Percentiles rank a stretch among this genome's conserved stretches.
Evolutionary conservation across 192 early-diverging fungal genomes (phyloP).

Genomic region (Podila verticillata): DNA sequence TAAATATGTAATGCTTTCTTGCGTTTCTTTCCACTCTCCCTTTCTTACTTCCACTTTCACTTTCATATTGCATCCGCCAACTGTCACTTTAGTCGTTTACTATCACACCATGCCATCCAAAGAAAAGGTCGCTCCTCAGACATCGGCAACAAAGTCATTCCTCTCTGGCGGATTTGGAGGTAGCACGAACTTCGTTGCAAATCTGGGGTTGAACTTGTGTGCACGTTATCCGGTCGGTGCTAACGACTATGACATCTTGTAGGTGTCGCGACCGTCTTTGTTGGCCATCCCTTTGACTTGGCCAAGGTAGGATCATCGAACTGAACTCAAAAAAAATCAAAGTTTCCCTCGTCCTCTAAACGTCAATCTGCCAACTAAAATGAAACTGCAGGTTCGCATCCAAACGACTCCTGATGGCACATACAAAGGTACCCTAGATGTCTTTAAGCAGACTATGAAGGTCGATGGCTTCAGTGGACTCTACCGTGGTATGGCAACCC

Average conservation of each 20-base stretch:
- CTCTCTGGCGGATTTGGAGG: conserved; percentile 92
- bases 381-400: conserved; percentile 75
- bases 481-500: conserved; percentile 97
- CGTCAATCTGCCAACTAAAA: no score
- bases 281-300: conserved; percentile 86
- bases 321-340: background rate
- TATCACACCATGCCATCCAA: conserved; percentile 38
- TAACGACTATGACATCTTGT: background rate
- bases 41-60: no score
- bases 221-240: background rate
- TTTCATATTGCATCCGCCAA: no score
- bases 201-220: no score
- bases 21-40: no score
- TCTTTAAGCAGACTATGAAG: conserved; percentile 88
- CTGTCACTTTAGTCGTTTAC: background rate
- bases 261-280: conserved; percentile 27
- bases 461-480: conserved; percentile 91
- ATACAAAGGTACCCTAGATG: conserved; percentile 91
- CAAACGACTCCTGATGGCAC: conserved; percentile 85
- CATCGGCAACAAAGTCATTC: conserved; percentile 82
- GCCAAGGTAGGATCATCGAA: conserved; percentile 65
- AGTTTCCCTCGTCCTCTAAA: no score
- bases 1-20: no score
- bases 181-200: conserved; percentile 64
- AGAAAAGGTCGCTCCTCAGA: conserved; percentile 34